These are phyloP conservation scores for Bretziella fagacearum DNA, from an alignment of 2,329 filamentous ascomycete genomes.

Conservation along the genomic window DNA sequence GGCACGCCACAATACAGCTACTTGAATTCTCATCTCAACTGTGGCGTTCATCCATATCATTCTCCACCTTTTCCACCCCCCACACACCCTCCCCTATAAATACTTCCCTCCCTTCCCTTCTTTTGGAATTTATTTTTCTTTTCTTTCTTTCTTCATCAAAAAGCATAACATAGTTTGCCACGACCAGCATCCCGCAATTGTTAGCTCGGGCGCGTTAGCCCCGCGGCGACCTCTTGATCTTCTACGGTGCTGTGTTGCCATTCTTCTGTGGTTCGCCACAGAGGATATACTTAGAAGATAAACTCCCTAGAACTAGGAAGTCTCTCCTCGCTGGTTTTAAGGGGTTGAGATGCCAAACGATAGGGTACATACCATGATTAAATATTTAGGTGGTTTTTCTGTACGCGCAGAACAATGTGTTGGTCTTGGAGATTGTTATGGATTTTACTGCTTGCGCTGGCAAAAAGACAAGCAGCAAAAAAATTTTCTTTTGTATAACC, in stretches of 20 bases:
- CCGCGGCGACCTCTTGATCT: background rate
- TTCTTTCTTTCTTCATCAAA: slow-evolving; percentile 15
- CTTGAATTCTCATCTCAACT: background rate
- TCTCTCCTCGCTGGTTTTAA: slow-evolving; percentile 14
- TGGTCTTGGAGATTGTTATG: no score
- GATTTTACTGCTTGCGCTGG: no score
- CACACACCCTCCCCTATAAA: slow-evolving; percentile 10
- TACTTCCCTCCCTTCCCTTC: background rate
- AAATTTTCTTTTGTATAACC: no score
- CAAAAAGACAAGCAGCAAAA: no score
- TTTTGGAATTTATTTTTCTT: slow-evolving; percentile 10
- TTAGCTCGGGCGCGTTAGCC: background rate
- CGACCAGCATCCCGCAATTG: slow-evolving; percentile 14
- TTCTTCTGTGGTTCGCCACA: slow-evolving; percentile 12
- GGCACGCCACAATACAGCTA: background rate
- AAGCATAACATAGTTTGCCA: slow-evolving; percentile 16
- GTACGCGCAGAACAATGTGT: no score
- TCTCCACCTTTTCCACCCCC: background rate
- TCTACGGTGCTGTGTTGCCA: slow-evolving; percentile 16
- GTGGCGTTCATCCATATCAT: background rate
- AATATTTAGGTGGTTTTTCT: no score
- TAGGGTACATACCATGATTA: slow-evolving; percentile 11
- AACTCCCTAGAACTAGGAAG: slow-evolving; percentile 16
- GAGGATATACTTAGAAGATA: slow-evolving; percentile 15
- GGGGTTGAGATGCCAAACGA: slow-evolving; percentile 15